Conservation (phyloP, 352 stramenopile species). For the Globisporangium spinosum region DNA sequence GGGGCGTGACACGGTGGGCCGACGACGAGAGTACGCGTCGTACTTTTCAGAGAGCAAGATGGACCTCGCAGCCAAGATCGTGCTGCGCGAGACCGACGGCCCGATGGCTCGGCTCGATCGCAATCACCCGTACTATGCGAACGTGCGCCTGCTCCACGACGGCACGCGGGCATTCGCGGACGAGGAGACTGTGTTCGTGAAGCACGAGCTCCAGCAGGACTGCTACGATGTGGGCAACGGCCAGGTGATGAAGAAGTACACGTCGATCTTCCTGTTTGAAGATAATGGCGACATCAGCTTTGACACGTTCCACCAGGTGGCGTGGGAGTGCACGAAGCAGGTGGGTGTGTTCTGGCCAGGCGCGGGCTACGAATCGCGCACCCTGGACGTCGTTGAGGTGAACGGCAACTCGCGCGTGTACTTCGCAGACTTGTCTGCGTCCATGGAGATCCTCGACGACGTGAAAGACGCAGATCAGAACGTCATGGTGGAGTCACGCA, state of each 20-base stretch:
- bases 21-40: constrained; percentile 43
- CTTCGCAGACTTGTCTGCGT: constrained; percentile 43
- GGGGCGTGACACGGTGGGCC: constrained; percentile 21
- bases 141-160: constrained; percentile 50
- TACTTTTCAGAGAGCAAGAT: constrained; percentile 59
- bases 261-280: constrained; percentile 58
- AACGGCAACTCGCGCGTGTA: constrained; percentile 32
- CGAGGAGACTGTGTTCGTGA: constrained; percentile 29
- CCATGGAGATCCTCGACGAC: constrained; percentile 37
- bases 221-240: constrained; percentile 32
- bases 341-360: constrained; percentile 61
- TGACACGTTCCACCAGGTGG: constrained; percentile 37
- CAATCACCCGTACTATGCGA: constrained; percentile 32
- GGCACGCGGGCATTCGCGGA: constrained; percentile 36
- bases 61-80: constrained; percentile 47
- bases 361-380: constrained; percentile 29
- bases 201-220: constrained; percentile 31
- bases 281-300: constrained; percentile 33
- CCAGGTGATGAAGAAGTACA: constrained; percentile 64
- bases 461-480: constrained; percentile 21
- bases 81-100: constrained; percentile 48
- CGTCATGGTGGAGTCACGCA: constrained; percentile 54
- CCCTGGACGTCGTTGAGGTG: constrained; percentile 32
- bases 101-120: constrained; percentile 25
- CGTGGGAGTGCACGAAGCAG: constrained; percentile 42